These are phyloP conservation scores for Colletotrichum theobromicola DNA, from an alignment of 2,329 filamentous ascomycete species.

Conservation along the genomic window DNA sequence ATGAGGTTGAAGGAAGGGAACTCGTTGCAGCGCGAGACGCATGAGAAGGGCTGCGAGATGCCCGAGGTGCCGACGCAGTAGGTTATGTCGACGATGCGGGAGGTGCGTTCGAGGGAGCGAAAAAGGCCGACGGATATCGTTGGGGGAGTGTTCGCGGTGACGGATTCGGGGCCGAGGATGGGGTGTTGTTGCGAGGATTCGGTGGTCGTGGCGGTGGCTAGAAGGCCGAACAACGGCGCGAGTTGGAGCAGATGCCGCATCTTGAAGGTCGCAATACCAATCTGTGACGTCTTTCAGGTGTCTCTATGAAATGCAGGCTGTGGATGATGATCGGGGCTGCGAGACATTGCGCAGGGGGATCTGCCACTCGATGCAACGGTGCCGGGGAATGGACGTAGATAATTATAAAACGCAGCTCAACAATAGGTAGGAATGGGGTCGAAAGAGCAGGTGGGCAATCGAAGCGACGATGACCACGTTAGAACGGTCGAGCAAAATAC, in stretches of 20 bases:
- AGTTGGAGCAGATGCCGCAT: neutral
- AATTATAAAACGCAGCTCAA: neutral
- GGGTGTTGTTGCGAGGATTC: neutral
- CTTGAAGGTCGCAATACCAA: neutral
- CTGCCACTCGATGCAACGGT: neutral
- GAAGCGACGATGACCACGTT: conserved; percentile 1
- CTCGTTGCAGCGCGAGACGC: conserved; percentile 82
- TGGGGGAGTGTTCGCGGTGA: neutral
- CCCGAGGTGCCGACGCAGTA: conserved; percentile 92
- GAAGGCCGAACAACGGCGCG: neutral
- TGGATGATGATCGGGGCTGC: neutral
- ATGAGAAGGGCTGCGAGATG: conserved; percentile 82
- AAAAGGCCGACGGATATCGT: conserved; percentile 70
- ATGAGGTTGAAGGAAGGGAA: conserved; percentile 82
- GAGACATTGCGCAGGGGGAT: conserved; percentile 4
- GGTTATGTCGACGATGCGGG: conserved; percentile 91
- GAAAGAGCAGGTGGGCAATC: neutral
- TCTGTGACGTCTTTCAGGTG: neutral
- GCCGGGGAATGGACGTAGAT: neutral
- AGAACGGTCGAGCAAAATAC: neutral
- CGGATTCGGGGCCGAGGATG: neutral
- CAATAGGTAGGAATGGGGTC: neutral
- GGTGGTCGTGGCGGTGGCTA: neutral
- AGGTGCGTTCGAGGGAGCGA: conserved; percentile 80
- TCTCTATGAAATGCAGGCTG: neutral